phyloP scores from a whole-genome alignment of 805 yeast species.

The Wickerhamomyces strasburgensis region DNA sequence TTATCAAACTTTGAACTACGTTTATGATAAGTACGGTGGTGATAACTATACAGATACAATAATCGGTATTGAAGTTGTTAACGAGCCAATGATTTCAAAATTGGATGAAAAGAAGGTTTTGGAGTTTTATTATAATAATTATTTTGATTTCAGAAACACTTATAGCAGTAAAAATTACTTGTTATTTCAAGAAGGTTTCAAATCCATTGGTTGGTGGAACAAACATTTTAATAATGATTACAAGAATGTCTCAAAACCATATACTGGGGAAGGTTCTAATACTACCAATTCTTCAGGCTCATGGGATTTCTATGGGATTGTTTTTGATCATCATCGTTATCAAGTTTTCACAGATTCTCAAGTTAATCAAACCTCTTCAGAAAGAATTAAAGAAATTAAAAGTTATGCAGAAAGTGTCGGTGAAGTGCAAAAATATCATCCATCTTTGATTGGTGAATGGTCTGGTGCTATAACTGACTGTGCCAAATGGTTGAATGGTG shows the following conservation, averaged over 20 bases:
- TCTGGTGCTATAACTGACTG: conserved; percentile 69
- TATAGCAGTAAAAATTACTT: conserved; percentile 32
- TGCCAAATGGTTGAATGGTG: conserved; percentile 65
- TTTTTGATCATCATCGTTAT: conserved; percentile 87
- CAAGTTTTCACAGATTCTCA: conserved; percentile 74
- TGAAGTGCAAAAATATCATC: conserved; percentile 33
- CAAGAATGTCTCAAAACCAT: conserved; percentile 26
- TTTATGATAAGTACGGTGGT: conserved; percentile 50
- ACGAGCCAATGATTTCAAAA: conserved; percentile 63
- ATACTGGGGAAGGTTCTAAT: conserved; percentile 20
- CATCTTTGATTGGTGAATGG: conserved; percentile 66
- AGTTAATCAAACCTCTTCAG: conserved; percentile 37
- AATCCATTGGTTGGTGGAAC: conserved; percentile 52
- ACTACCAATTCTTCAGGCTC: too few relatives aligned
- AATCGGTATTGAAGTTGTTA: conserved; percentile 63
- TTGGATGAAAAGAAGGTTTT: conserved; percentile 35
- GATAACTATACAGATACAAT: conserved; percentile 48
- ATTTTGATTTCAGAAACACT: conserved; percentile 23
- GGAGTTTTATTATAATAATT: conserved; percentile 29
- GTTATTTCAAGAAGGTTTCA: conserved; percentile 65
- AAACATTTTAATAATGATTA: conserved; percentile 32
- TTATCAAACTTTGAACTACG: conserved; percentile 41
- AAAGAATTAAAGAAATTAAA: conserved; percentile 30
- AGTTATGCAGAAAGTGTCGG: conserved; percentile 28
- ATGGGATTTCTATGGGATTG: conserved; percentile 50